phyloP scores from a whole-genome alignment of 805 yeast species.

The Candida adriatica region DNA sequence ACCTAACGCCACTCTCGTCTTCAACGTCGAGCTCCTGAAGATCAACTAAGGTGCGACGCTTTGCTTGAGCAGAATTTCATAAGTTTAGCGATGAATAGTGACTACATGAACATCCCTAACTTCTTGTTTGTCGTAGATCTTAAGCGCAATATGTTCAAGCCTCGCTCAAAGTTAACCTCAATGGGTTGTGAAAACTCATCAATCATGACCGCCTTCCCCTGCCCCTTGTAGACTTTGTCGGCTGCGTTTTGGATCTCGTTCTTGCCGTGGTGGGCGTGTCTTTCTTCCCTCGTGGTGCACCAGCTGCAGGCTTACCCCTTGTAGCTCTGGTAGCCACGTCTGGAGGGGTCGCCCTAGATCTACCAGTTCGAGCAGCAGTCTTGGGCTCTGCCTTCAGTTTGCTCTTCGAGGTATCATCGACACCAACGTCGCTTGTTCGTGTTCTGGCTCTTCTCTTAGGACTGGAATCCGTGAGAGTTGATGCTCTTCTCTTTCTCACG shows the following conservation, averaged over 20 bases:
- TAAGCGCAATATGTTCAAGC: too few relatives aligned
- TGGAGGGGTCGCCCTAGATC: not conserved
- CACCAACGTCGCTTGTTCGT: not conserved
- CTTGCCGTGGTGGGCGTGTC: not conserved
- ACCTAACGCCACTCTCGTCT: slow-evolving; percentile 88
- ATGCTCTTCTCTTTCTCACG: slow-evolving; percentile 4
- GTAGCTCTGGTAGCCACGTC: not conserved
- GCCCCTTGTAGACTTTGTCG: too few relatives aligned
- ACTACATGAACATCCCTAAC: too few relatives aligned
- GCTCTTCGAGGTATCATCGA: not conserved
- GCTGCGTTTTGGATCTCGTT: not conserved
- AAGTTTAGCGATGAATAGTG: too few relatives aligned
- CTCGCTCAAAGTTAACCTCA: too few relatives aligned
- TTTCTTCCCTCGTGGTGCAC: too few relatives aligned
- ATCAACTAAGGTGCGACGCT: too few relatives aligned
- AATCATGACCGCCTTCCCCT: too few relatives aligned
- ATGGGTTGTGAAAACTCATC: too few relatives aligned
- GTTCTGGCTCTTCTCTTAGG: not conserved
- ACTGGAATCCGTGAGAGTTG: not conserved
- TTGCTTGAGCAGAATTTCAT: too few relatives aligned
- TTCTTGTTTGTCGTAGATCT: too few relatives aligned
- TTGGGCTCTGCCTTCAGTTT: not conserved
- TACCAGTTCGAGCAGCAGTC: not conserved
- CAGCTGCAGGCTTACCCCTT: not conserved
- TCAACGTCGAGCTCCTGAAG: slow-evolving; percentile 67